Percentiles rank a stretch among this genome's conserved stretches.
These are phyloP conservation scores for Leccinum pachyderme DNA, from an alignment of 1,284 basidiomycete genomes.

Conservation along the genomic window DNA sequence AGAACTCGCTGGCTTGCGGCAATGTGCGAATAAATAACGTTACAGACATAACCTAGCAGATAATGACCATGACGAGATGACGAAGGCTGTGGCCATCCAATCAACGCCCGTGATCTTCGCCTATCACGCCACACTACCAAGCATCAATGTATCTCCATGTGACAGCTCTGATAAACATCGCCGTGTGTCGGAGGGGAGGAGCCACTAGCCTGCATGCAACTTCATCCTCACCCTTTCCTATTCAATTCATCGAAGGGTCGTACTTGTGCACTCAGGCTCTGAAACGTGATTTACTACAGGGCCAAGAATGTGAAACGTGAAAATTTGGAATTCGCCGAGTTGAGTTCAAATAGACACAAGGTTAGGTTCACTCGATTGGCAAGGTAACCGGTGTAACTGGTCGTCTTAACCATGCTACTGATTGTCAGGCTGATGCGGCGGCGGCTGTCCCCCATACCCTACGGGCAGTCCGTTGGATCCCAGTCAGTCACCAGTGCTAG, in stretches of 20 bases:
- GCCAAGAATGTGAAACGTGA: neutral
- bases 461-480: slow-evolving; percentile 14
- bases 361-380: slow-evolving; percentile 21
- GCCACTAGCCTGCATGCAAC: neutral
- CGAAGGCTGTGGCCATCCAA: slow-evolving; percentile 9
- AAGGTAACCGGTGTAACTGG: slow-evolving; percentile 13
- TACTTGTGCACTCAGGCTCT: neutral
- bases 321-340: neutral
- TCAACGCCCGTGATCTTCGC: slow-evolving; percentile 18
- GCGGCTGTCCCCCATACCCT: slow-evolving; percentile 2
- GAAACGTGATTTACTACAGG: neutral
- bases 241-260: neutral
- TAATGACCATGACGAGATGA: neutral
- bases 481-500: slow-evolving; percentile 6
- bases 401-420: neutral
- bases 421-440: neutral
- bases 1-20: neutral
- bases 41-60: neutral
- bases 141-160: neutral
- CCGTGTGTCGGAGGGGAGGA: neutral
- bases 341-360: slow-evolving; percentile 11
- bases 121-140: neutral
- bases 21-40: neutral
- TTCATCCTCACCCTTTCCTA: neutral
- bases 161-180: slow-evolving; percentile 2